Base-by-base conservation (phyloP, 1,284 basidiomycete species). In the Prillingera fragicola region DNA sequence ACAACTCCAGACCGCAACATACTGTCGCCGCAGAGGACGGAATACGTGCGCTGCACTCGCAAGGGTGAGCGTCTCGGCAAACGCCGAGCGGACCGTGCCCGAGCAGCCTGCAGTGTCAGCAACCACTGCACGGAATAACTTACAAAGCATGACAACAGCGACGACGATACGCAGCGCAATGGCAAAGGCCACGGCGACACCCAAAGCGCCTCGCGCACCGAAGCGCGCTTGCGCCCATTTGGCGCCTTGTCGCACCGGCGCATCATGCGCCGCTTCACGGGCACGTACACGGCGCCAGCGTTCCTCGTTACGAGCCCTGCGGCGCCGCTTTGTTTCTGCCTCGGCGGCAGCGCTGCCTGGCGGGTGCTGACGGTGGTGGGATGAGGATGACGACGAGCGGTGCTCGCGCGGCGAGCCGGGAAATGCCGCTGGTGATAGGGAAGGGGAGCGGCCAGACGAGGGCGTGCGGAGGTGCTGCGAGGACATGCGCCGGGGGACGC, bases 201-300 rank as follows among this genome's bases (percentile, higher is more conserved):
- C 33, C 22, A 46, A 22, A 1, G 46, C 43, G n/a, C 43, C 40
- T 7, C 8, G 10, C 13, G 43, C 26, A 2, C 46, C 50, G 2
- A 40, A 22, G n/a, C 27, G 5, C 22, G 27, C 10, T 23, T 48
- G 33, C 5, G 41, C 46, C 4, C 22, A 28, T 24, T 45, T 45
- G 10, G 50, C 50, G n/a, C 37, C 36, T 1, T 46, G 33, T 12
- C 50, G 46, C 24, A 52, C 34, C 8, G 50, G 50, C 14, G 50
- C 50, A 21, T 52, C 50, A 38, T 52, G 50, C 8, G 50, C 50
- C 1, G 50, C 50, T 24, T 52, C 50, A 17, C 50, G 43, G n/a
- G 50, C 50, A 14, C 50, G 47, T 15, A 42, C 50, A 14, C 47
- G 43, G 23, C 46, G 47, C 50, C 50, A 52, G 14, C 47, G 43